These are phyloP conservation scores for Penicillium sp. DNA, from an alignment of 2,329 filamentous ascomycete species.

Conservation along the genomic window DNA sequence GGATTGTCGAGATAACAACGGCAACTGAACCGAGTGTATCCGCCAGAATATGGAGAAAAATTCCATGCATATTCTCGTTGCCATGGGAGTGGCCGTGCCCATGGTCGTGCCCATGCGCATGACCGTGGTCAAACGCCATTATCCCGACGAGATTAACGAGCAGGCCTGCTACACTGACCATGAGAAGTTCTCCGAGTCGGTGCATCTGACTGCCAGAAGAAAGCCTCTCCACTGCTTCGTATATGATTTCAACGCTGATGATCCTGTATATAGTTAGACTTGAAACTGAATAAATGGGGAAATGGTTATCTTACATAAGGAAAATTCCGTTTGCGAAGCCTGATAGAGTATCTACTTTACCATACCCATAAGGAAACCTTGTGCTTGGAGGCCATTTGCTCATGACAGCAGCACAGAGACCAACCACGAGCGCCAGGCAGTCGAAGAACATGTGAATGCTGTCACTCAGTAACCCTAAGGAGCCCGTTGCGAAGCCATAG, in stretches of 20 bases:
- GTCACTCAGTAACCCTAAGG: conserved; percentile 91
- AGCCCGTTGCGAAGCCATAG: conserved; percentile 92
- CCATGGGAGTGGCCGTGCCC: conserved; percentile 64
- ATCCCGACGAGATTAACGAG: conserved; percentile 92
- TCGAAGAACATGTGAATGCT: conserved; percentile 99
- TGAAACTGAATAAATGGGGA: background rate
- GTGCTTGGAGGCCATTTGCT: conserved; percentile 94
- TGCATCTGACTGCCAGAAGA: conserved; percentile 83
- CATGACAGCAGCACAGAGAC: conserved; percentile 88
- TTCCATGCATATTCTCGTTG: conserved; percentile 98
- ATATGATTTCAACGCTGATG: conserved; percentile 93
- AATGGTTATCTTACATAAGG: conserved; percentile 67
- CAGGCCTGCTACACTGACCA: conserved; percentile 85
- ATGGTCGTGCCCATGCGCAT: conserved; percentile 55
- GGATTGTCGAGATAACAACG: conserved; percentile 86
- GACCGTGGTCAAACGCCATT: conserved; percentile 75
- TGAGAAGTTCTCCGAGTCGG: conserved; percentile 81
- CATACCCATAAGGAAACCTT: conserved; percentile 91
- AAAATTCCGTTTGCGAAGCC: conserved; percentile 97
- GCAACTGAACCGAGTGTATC: conserved; percentile 94
- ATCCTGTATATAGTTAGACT: conserved; percentile 60
- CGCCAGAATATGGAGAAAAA: conserved; percentile 92
- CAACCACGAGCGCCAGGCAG: conserved; percentile 88
- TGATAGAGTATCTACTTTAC: conserved; percentile 94
- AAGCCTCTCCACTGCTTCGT: conserved; percentile 88